A percentile compares a stretch with the other conserved stretches of the same genome.
Evolutionary conservation across 108 stramenopile genomes (phyloP).

Genomic region (Skeletonema menzelii): DNA sequence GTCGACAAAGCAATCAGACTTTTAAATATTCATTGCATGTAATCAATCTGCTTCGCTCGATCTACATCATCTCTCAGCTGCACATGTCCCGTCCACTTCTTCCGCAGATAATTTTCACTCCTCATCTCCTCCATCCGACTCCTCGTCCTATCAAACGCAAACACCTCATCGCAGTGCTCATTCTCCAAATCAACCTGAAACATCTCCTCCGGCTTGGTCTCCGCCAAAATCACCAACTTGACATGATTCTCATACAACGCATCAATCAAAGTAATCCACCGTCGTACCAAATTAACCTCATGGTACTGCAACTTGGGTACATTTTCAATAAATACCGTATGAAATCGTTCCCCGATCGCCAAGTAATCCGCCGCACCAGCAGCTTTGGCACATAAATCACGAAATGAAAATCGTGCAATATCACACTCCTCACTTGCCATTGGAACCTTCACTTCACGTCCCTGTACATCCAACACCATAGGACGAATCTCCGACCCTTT

Average conservation of each 20-base stretch:
- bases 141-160: conserved; percentile 92
- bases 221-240: conserved; percentile 59
- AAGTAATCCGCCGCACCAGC: conserved; percentile 93
- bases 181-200: conserved; percentile 52
- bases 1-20: neutral
- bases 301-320: conserved; percentile 83
- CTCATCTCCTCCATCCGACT: conserved; percentile 95
- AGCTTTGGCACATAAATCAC: conserved; percentile 87
- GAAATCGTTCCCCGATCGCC: conserved; percentile 84
- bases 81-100: conserved; percentile 46
- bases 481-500: conserved; percentile 38
- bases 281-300: conserved; percentile 81
- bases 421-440: conserved; percentile 49
- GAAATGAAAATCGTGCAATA: conserved; percentile 78
- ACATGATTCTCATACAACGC: conserved; percentile 82
- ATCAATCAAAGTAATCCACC: conserved; percentile 87
- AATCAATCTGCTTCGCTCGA: neutral
- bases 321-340: conserved; percentile 80
- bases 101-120: conserved; percentile 64
- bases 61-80: neutral
- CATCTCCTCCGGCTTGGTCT: conserved; percentile 42
- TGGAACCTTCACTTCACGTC: conserved; percentile 67
- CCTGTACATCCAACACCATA: conserved; percentile 60
- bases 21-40: neutral
- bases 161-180: conserved; percentile 85